Conservation (phyloP, 2,329 filamentous ascomycete genomes). For the Ramularia collo-cygni region DNA sequence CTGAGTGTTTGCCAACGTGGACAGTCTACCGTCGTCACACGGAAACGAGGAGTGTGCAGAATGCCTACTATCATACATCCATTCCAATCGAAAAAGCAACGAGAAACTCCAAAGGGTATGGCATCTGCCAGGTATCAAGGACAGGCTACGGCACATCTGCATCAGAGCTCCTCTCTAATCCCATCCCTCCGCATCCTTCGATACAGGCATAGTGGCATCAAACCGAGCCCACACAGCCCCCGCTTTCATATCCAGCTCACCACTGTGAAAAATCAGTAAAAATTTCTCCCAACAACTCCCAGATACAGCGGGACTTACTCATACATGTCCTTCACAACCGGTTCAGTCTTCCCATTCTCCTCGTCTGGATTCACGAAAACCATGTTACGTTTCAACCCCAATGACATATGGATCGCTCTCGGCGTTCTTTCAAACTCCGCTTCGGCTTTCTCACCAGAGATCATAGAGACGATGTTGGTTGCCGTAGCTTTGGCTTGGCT, state of each 20-base stretch:
- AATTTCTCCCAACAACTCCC: too few species aligned
- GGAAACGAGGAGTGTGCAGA: too few species aligned
- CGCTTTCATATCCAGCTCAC: constrained; percentile 13
- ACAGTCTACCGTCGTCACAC: too few species aligned
- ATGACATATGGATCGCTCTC: constrained; percentile 13
- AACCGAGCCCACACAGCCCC: constrained; percentile 10
- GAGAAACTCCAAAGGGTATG: too few species aligned
- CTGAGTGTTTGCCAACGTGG: too few species aligned
- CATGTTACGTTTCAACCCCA: constrained; percentile 15
- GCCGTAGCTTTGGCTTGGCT: constrained; percentile 49
- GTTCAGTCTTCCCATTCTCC: constrained; percentile 12
- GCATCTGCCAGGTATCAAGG: too few species aligned
- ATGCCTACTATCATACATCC: too few species aligned
- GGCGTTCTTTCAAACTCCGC: constrained; percentile 6
- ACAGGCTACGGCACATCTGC: too few species aligned
- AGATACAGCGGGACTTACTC: constrained; percentile 4
- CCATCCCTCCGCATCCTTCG: too few species aligned
- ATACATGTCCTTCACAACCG: constrained; percentile 11
- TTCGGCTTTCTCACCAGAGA: constrained; percentile 23
- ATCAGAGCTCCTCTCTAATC: too few species aligned
- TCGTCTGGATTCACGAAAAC: constrained; percentile 15
- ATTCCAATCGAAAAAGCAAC: too few species aligned
- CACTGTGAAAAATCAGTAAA: not conserved
- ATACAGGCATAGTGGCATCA: too few species aligned
- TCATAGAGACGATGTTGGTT: constrained; percentile 48